A percentile compares a stretch with the other conserved stretches of the same genome.
phyloP scores from a whole-genome alignment of 495 filamentous ascomycete species.

The Trichodelitschia bisporula region DNA sequence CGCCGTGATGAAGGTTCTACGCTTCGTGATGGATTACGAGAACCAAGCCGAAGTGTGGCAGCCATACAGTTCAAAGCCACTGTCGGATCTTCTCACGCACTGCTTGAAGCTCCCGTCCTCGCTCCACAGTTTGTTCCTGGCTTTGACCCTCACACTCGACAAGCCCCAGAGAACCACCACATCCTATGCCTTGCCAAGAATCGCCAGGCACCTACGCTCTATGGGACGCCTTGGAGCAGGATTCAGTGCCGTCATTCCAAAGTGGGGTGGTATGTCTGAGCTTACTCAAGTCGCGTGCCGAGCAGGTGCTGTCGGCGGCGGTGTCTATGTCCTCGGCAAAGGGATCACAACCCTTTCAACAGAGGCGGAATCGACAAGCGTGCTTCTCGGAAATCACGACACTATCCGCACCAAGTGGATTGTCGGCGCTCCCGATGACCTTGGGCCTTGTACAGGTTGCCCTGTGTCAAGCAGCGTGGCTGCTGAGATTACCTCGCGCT shows the following conservation, averaged over 20 bases:
- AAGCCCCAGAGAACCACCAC: conserved; percentile 30
- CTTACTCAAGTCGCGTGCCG: conserved; percentile 82
- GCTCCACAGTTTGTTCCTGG: conserved; percentile 46
- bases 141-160: conserved; percentile 52
- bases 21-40: conserved; percentile 41
- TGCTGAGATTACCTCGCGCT: conserved; percentile 12
- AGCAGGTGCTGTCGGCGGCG: conserved; percentile 77
- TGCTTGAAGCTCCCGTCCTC: conserved; percentile 49
- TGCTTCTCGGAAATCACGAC: not conserved
- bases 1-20: conserved; percentile 67
- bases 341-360: conserved; percentile 23
- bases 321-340: conserved; percentile 62
- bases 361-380: not conserved
- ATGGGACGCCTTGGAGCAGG: conserved; percentile 70
- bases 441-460: not conserved
- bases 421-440: conserved; percentile 18
- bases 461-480: conserved; percentile 1
- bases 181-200: conserved; percentile 35
- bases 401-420: conserved; percentile 29
- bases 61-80: conserved; percentile 20
- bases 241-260: conserved; percentile 64
- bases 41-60: conserved; percentile 27
- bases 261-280: conserved; percentile 86
- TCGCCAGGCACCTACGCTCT: conserved; percentile 62
- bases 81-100: conserved; percentile 37